A percentile compares a stretch with the other conserved stretches of the same genome.
These are phyloP conservation scores for Verruconis gallopava DNA, from an alignment of 2,329 filamentous ascomycete genomes.

Conservation along the genomic window DNA sequence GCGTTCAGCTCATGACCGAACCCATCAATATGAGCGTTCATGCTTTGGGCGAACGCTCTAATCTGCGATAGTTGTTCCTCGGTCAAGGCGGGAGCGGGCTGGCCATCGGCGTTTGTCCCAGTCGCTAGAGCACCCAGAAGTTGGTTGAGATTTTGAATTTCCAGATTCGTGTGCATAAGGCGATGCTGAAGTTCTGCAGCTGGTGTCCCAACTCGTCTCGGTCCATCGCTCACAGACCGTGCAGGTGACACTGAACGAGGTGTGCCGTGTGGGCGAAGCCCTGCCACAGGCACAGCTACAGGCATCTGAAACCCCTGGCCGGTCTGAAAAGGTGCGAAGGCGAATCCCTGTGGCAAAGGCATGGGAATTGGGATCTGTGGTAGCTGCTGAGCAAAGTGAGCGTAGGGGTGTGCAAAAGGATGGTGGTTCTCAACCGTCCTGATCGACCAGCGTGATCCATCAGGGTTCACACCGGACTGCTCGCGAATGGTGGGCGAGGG, in stretches of 20 bases:
- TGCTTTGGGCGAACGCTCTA: conserved; percentile 1
- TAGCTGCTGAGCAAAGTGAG: conserved; percentile 1
- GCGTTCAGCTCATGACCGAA: conserved; percentile 3
- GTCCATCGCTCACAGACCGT: conserved; percentile 8
- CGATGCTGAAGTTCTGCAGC: conserved; percentile 8
- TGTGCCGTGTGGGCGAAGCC: not conserved
- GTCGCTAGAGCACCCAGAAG: conserved; percentile 2
- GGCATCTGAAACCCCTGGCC: not conserved
- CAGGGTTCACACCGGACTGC: conserved; percentile 6
- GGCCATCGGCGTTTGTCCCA: conserved; percentile 1
- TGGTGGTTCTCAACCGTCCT: conserved; percentile 1
- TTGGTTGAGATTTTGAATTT: conserved; percentile 5
- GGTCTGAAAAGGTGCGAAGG: not conserved
- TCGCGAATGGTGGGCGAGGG: too few relatives aligned
- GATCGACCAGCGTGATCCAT: conserved; percentile 5
- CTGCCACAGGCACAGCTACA: conserved; percentile 2
- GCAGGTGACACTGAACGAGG: conserved; percentile 6
- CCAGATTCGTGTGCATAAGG: conserved; percentile 2
- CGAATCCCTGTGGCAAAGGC: not conserved
- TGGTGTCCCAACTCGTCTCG: conserved; percentile 4
- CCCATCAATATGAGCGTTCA: conserved; percentile 8
- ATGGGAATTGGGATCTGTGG: not conserved
- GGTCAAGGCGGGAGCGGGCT: conserved; percentile 1
- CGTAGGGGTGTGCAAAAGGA: not conserved
- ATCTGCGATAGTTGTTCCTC: conserved; percentile 1